A percentile compares a stretch with the other conserved stretches of the same genome.
Conservation (phyloP, 148 eudicot species). For the Nyssa sinensis region DNA sequence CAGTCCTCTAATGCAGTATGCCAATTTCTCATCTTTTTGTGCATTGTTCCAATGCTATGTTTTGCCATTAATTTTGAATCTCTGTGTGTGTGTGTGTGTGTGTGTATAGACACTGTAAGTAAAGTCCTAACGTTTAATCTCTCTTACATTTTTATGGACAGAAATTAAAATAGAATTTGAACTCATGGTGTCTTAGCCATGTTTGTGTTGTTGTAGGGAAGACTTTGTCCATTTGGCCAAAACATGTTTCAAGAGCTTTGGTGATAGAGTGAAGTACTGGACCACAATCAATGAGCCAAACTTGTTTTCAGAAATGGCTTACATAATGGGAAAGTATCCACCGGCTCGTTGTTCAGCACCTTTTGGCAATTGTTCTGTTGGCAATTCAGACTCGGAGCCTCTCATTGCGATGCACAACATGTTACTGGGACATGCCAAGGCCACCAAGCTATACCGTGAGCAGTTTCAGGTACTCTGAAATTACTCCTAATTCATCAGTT, state of each 20-base stretch:
- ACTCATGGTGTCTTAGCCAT: neutral
- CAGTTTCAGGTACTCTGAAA: conserved; percentile 38
- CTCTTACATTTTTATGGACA: too few species aligned
- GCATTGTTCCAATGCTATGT: neutral
- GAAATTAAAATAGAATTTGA: too few species aligned
- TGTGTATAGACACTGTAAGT: too few species aligned
- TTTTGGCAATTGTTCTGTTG: conserved; percentile 45
- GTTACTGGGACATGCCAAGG: conserved; percentile 70
- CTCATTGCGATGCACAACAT: conserved; percentile 61
- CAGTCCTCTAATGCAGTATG: conserved; percentile 70
- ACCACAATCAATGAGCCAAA: conserved; percentile 84
- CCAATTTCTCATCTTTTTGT: conserved; percentile 5
- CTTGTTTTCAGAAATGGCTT: conserved; percentile 35
- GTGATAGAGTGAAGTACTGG: conserved; percentile 81
- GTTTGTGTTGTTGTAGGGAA: conserved; percentile 38
- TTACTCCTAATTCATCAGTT: neutral
- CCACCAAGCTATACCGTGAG: conserved; percentile 50
- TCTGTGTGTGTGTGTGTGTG: too few species aligned
- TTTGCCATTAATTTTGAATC: neutral
- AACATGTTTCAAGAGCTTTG: conserved; percentile 67
- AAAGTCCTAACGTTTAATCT: too few species aligned
- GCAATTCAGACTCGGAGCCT: conserved; percentile 73
- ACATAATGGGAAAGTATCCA: conserved; percentile 50
- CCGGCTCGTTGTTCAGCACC: conserved; percentile 72
- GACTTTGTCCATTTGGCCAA: conserved; percentile 61